Conservation (phyloP, 148 eudicot genomes). For the Cornus controversa region DNA sequence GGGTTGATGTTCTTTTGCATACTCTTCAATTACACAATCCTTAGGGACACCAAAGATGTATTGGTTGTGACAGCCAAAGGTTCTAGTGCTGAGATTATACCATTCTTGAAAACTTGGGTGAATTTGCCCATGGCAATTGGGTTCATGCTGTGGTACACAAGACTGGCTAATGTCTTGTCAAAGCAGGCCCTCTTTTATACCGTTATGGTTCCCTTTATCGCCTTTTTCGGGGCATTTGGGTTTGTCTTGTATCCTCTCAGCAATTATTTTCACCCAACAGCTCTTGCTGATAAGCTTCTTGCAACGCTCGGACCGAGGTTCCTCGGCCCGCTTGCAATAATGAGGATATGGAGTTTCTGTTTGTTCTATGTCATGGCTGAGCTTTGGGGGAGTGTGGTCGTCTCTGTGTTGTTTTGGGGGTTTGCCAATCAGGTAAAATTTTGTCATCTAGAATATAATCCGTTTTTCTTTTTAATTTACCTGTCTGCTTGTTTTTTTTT, state of each 20-base stretch:
- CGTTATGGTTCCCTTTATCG: slow-evolving; percentile 83
- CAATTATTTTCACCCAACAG: slow-evolving; percentile 80
- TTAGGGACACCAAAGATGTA: slow-evolving; percentile 96
- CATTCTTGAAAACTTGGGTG: slow-evolving; percentile 96
- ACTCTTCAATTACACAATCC: slow-evolving; percentile 86
- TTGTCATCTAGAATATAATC: background rate
- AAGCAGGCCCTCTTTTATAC: slow-evolving; percentile 78
- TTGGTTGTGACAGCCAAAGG: slow-evolving; percentile 96
- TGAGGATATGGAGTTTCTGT: slow-evolving; percentile 99
- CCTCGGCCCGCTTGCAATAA: slow-evolving; percentile 90
- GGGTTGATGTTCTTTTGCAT: slow-evolving; percentile 98
- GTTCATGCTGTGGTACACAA: slow-evolving; percentile 86
- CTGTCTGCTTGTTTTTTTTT: background rate
- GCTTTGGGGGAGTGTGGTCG: slow-evolving; percentile 99
- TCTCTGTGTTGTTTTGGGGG: slow-evolving; percentile 99
- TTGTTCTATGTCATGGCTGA: slow-evolving; percentile 99
- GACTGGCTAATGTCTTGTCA: slow-evolving; percentile 80
- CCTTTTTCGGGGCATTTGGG: slow-evolving; percentile 98
- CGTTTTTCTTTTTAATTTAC: background rate
- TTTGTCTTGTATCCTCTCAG: slow-evolving; percentile 91
- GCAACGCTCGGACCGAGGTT: slow-evolving; percentile 82
- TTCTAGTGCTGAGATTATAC: slow-evolving; percentile 98
- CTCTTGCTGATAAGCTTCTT: slow-evolving; percentile 78
- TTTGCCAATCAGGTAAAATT: slow-evolving; percentile 97
- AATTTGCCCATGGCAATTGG: slow-evolving; percentile 99